Percentiles rank a stretch among this genome's conserved stretches.
These are phyloP conservation scores for Bruguiera sexangula DNA, from an alignment of 345 rosid species.

Conservation along the genomic window DNA sequence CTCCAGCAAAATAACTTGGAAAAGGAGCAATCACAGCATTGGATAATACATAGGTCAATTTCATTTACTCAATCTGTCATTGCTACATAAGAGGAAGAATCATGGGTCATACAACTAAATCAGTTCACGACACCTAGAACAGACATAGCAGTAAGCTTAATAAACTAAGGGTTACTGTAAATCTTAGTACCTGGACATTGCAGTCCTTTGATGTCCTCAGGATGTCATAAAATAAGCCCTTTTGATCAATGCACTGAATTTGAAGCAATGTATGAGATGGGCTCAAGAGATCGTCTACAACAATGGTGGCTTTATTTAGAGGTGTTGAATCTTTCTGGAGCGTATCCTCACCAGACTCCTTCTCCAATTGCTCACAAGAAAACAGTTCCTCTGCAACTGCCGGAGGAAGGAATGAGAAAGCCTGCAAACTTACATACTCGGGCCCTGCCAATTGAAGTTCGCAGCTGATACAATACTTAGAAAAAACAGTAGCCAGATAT, in stretches of 20 bases:
- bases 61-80: neutral
- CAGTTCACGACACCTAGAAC: neutral
- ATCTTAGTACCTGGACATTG: slow-evolving; percentile 21
- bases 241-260: slow-evolving; percentile 32
- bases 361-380: slow-evolving; percentile 7
- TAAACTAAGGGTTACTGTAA: neutral
- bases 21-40: neutral
- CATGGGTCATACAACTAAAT: neutral
- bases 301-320: slow-evolving; percentile 13
- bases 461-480: slow-evolving; percentile 24
- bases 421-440: slow-evolving; percentile 20
- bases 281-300: slow-evolving; percentile 30
- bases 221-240: slow-evolving; percentile 31
- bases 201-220: slow-evolving; percentile 31
- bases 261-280: slow-evolving; percentile 33
- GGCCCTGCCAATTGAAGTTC: slow-evolving; percentile 34
- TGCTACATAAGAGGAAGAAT: neutral
- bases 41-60: neutral
- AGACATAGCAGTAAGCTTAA: neutral
- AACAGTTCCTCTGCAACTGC: slow-evolving; percentile 30
- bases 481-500: slow-evolving; percentile 17
- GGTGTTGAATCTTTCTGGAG: neutral
- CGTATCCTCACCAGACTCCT: slow-evolving; percentile 1
- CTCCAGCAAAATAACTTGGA: neutral
- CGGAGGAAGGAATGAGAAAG: slow-evolving; percentile 21